Percentiles rank a stretch among this genome's conserved stretches.
These are phyloP conservation scores for Aphanomyces euteiches DNA, from an alignment of 352 stramenopile species.

Conservation along the genomic window DNA sequence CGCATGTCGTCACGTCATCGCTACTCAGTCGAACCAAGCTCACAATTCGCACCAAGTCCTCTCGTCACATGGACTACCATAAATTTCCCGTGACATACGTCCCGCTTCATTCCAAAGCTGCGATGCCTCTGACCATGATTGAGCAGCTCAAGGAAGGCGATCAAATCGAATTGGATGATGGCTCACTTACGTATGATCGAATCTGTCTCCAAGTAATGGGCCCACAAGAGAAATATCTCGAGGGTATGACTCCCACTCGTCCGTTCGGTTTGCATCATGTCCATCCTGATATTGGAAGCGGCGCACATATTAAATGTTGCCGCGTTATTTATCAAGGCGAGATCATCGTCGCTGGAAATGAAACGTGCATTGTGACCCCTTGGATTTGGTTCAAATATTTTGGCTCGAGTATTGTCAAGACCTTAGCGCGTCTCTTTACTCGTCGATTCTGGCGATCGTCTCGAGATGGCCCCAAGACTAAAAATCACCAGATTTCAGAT, in stretches of 20 bases:
- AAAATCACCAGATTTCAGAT: conserved; percentile 57
- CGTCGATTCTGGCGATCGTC: conserved; percentile 35
- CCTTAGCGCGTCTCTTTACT: conserved; percentile 40
- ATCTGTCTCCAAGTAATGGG: conserved; percentile 74
- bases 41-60: conserved; percentile 38
- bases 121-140: conserved; percentile 57
- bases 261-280: conserved; percentile 54
- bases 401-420: conserved; percentile 48
- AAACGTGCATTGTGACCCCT: conserved; percentile 54
- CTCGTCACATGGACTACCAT: conserved; percentile 8
- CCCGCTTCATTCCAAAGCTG: conserved; percentile 48
- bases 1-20: conserved; percentile 21
- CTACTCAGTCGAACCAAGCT: conserved; percentile 39
- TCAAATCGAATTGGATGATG: conserved; percentile 69
- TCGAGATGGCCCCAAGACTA: conserved; percentile 32
- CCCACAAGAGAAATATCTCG: conserved; percentile 51
- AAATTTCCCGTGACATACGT: conserved; percentile 59
- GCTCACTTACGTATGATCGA: conserved; percentile 71
- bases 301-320: conserved; percentile 61
- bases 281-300: conserved; percentile 41
- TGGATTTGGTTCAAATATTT: conserved; percentile 63
- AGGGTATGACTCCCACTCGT: neutral
- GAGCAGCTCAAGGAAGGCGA: conserved; percentile 48
- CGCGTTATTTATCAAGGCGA: conserved; percentile 74
- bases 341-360: conserved; percentile 59